Conservation (phyloP, 139 green algal species). For the Zygnema cylindricum region DNA sequence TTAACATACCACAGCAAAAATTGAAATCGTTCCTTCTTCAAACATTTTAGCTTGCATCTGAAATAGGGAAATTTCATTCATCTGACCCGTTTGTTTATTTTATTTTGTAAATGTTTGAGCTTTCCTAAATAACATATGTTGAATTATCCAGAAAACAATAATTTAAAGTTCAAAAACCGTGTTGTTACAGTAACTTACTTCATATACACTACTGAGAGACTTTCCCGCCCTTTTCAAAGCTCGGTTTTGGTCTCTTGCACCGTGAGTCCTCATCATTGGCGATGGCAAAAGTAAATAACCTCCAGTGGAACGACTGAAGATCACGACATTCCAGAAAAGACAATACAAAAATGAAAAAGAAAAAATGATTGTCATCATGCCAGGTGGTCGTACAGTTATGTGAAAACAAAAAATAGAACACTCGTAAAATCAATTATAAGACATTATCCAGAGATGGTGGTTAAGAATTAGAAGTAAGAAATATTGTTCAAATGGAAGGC, state of each 20-base stretch:
- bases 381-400: background rate
- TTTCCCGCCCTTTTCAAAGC: background rate
- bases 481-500: no score
- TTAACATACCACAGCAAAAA: no score
- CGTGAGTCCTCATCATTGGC: constrained; percentile 15
- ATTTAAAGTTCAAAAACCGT: no score
- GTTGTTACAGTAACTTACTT: background rate
- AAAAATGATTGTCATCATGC: background rate
- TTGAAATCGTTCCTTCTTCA: no score
- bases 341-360: background rate
- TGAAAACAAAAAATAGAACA: background rate
- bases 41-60: no score
- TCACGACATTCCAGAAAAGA: background rate
- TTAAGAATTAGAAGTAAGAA: no score
- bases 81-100: no score
- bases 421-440: background rate
- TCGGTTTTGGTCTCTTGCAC: background rate
- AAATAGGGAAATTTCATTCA: no score
- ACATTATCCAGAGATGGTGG: background rate
- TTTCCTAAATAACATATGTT: no score
- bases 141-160: no score
- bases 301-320: constrained; percentile 2
- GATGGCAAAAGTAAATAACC: constrained; percentile 16
- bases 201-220: background rate
- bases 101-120: no score